A percentile compares a stretch with the other conserved stretches of the same genome.
phyloP scores from a whole-genome alignment of 768 basidiomycete genomes.

The Hirschioporus abietinus region DNA sequence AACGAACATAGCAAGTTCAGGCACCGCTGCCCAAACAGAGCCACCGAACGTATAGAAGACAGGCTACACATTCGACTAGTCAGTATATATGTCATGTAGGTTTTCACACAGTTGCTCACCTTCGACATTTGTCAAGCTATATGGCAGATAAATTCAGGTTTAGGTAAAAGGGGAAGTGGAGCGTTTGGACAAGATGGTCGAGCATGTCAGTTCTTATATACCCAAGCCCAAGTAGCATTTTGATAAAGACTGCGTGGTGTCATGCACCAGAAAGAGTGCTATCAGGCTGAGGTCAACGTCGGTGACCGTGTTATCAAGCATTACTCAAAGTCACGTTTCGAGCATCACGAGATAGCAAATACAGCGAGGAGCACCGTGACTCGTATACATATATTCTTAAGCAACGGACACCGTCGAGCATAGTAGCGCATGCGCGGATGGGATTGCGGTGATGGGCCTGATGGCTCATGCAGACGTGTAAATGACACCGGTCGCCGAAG shows the following conservation, averaged over 20 bases:
- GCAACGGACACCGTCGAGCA: not conserved
- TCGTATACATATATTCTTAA: too few species aligned
- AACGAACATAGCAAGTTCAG: conserved; percentile 38
- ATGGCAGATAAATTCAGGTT: not conserved
- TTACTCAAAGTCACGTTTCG: not conserved
- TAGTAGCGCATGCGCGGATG: not conserved
- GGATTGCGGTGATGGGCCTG: not conserved
- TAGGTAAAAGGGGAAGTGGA: not conserved
- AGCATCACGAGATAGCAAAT: not conserved
- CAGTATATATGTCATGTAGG: not conserved
- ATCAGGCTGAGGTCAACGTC: not conserved
- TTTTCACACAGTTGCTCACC: not conserved
- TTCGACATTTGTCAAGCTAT: conserved; percentile 1
- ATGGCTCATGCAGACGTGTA: not conserved
- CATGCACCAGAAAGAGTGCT: not conserved
- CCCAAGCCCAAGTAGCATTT: not conserved
- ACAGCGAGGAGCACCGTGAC: not conserved
- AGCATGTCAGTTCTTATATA: not conserved
- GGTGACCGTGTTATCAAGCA: not conserved
- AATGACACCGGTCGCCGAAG: not conserved
- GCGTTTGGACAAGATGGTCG: not conserved
- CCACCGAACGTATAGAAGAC: conserved; percentile 30
- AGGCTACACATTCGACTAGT: conserved; percentile 17
- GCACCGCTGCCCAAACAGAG: conserved; percentile 37
- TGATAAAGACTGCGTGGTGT: not conserved